Percentiles rank a stretch among this genome's conserved stretches.
Conservation (phyloP, 2,329 filamentous ascomycete genomes). For the Pyricularia grisea region DNA sequence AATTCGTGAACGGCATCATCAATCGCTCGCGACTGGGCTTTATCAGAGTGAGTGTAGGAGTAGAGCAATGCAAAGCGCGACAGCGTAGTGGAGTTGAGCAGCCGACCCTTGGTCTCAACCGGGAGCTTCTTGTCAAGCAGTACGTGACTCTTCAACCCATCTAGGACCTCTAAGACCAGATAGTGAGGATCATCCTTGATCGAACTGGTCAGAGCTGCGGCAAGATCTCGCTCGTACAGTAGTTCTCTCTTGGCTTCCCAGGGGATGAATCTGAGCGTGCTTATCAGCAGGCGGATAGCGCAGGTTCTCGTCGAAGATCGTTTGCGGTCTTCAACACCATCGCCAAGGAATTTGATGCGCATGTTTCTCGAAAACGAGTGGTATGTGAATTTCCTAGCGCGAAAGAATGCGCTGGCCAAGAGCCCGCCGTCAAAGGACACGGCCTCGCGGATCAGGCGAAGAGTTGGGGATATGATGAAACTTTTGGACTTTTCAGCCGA, state of each 20-base stretch:
- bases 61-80: slow-evolving; percentile 66
- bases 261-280: slow-evolving; percentile 69
- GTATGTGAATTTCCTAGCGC: slow-evolving; percentile 68
- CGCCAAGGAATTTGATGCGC: slow-evolving; percentile 52
- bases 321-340: slow-evolving; percentile 52
- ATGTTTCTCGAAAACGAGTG: slow-evolving; percentile 75
- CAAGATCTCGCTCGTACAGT: slow-evolving; percentile 64
- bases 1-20: slow-evolving; percentile 66
- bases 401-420: slow-evolving; percentile 68
- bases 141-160: slow-evolving; percentile 59
- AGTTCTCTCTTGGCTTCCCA: slow-evolving; percentile 73
- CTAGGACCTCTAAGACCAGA: slow-evolving; percentile 66
- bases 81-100: slow-evolving; percentile 67
- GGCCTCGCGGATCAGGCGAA: slow-evolving; percentile 80
- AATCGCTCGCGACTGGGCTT: slow-evolving; percentile 48
- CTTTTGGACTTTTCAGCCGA: slow-evolving; percentile 76
- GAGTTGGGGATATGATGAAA: slow-evolving; percentile 77
- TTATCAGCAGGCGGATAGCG: slow-evolving; percentile 71
- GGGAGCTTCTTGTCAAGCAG: slow-evolving; percentile 67
- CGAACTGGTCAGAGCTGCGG: slow-evolving; percentile 63
- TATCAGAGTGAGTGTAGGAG: slow-evolving; percentile 47
- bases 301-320: slow-evolving; percentile 76
- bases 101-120: slow-evolving; percentile 62
- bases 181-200: slow-evolving; percentile 70
- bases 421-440: slow-evolving; percentile 77